Base-by-base conservation (phyloP, 306 rosid species). In the Citrullus amarus region DNA sequence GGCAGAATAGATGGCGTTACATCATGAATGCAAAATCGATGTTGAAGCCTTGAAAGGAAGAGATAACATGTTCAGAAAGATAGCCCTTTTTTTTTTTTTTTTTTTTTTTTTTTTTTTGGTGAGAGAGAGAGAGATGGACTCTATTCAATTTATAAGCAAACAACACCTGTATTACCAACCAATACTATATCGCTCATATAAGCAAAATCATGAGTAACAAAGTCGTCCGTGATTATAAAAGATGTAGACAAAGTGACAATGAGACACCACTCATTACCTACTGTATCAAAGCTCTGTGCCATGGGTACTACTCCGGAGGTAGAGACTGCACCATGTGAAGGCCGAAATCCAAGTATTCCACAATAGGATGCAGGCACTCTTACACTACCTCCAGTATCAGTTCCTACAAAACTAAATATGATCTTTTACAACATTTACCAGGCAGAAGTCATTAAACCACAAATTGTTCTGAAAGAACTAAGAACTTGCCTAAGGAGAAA, bases 341-440 rank as follows among this genome's bases (percentile, higher is more conserved):
- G 97, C 75, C 97, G 91, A 76, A 95, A 89, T 59, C 99, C 99
- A 34, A 91, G 88, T 86, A 91, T 90, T 81, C 99, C 93, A 83
- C 99, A 95, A 59, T 89, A 88, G 2, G 99, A 88, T 76, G 99
- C 93, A 20, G 97, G 97, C 60, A 92, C 89, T 86, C 99, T 92
- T 39, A 95, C 89, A 85, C 99, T 95, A 73, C 91, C 99, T 76
- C 97, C 99, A 2, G 97, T 95, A 72, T 95, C 97, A 18, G 97
- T 90, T 86, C 99, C 99, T 95, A 81, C 57, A 34, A 70, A 17
- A 78, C 60, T 51, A 59, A 56, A 22, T 13, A 80, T 48, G 34
- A 69, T 56, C 18, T 43, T 48, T 14, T 11, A 25, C 39, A 51
- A 79, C 77, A 82, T 60, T 53, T 58, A 63, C 59, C 34, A 39